Evolutionary conservation across 495 filamentous ascomycete genomes (phyloP).

Genomic region (Penicillium cinerascens): DNA sequence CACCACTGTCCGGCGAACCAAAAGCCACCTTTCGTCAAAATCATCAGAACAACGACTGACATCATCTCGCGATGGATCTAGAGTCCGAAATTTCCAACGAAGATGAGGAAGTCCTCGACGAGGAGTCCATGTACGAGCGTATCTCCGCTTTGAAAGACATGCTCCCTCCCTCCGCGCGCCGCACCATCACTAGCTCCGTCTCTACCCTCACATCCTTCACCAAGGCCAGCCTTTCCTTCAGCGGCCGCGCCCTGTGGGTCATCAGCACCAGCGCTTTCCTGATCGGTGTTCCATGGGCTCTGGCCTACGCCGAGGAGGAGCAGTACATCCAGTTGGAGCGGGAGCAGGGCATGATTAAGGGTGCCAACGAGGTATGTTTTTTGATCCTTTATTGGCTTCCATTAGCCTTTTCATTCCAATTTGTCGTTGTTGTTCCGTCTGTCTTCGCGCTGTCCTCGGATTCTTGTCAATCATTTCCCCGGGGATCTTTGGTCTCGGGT

Average conservation of each 20-base stretch:
- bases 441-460: neutral
- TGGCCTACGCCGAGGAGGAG: conserved; percentile 93
- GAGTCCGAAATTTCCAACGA: conserved; percentile 56
- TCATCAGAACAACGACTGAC: conserved; percentile 22
- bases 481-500: neutral
- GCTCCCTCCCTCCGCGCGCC: conserved; percentile 77
- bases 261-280: conserved; percentile 83
- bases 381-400: neutral
- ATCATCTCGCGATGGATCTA: conserved; percentile 15
- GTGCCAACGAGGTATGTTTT: conserved; percentile 62
- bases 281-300: conserved; percentile 85
- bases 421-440: neutral
- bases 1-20: neutral
- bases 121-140: conserved; percentile 72
- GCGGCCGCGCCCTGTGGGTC: conserved; percentile 83
- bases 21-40: conserved; percentile 2
- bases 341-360: conserved; percentile 92
- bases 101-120: conserved; percentile 37
- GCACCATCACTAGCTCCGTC: conserved; percentile 58
- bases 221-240: conserved; percentile 59
- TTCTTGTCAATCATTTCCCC: neutral
- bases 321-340: conserved; percentile 93
- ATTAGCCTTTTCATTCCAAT: neutral
- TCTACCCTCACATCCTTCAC: conserved; percentile 55
- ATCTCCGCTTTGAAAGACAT: conserved; percentile 87